Evolutionary conservation across 2,329 filamentous ascomycete species (phyloP).

Genomic region (Verticillium dahliae): DNA sequence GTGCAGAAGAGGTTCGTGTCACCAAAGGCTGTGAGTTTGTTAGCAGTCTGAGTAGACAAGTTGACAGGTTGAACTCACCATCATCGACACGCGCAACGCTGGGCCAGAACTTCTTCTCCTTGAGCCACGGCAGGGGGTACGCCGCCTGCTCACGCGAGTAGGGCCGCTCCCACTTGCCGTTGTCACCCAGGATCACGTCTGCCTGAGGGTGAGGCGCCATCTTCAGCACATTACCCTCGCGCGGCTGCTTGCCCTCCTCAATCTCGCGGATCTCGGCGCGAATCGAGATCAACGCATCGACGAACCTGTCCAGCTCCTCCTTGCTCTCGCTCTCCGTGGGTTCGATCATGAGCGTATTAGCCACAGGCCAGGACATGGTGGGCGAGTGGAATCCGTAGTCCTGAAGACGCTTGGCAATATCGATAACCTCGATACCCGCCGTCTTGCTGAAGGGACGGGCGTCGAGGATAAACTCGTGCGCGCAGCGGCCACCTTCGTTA

Average conservation of each 20-base stretch:
- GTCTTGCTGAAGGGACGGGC: slow-evolving; percentile 77
- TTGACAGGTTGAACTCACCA: slow-evolving; percentile 47
- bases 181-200: slow-evolving; percentile 63
- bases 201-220: slow-evolving; percentile 80
- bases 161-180: slow-evolving; percentile 66
- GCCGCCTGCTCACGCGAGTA: slow-evolving; percentile 80
- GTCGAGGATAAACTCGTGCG: slow-evolving; percentile 96
- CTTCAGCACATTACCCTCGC: slow-evolving; percentile 77
- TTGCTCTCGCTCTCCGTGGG: slow-evolving; percentile 92
- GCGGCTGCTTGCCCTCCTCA: slow-evolving; percentile 71
- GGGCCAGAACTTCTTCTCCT: slow-evolving; percentile 98
- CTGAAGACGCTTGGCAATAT: slow-evolving; percentile 92
- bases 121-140: slow-evolving; percentile 75
- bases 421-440: slow-evolving; percentile 81
- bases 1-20: slow-evolving; percentile 94
- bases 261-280: slow-evolving; percentile 77
- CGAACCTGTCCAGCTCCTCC: slow-evolving; percentile 88
- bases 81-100: slow-evolving; percentile 81
- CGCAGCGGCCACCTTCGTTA: slow-evolving; percentile 79
- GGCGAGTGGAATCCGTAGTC: slow-evolving; percentile 97
- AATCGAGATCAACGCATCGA: slow-evolving; percentile 82
- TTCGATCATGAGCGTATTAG: slow-evolving; percentile 96
- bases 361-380: slow-evolving; percentile 94
- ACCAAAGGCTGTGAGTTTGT: slow-evolving; percentile 61
- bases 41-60: slow-evolving; percentile 2